phyloP scores from a whole-genome alignment of 169 alveolate genomes.

The Miamiensis avidus region DNA sequence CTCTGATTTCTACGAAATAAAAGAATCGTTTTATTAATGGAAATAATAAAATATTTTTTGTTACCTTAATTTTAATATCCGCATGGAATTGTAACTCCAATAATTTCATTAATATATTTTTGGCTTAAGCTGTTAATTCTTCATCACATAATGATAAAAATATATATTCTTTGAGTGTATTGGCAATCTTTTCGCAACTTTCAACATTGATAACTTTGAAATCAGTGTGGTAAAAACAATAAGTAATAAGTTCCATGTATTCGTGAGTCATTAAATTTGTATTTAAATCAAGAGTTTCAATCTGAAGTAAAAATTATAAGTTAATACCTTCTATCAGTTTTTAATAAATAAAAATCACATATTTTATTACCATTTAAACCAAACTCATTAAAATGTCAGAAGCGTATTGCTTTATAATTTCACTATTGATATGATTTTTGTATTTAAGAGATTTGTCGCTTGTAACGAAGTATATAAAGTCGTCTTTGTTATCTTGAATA shows the following conservation, averaged over 20 bases:
- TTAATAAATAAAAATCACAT: no score
- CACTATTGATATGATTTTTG: conserved; percentile 24
- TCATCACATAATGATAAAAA: conserved; percentile 35
- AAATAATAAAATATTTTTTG: not conserved
- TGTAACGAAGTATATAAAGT: conserved; percentile 13
- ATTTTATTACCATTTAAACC: conserved; percentile 11
- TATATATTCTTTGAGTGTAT: conserved; percentile 33
- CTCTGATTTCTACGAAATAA: not conserved
- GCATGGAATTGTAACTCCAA: conserved; percentile 31
- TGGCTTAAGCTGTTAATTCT: conserved; percentile 1
- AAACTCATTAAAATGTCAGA: conserved; percentile 15
- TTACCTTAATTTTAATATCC: conserved; percentile 25
- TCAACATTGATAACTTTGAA: conserved; percentile 42
- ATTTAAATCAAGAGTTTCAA: conserved; percentile 1
- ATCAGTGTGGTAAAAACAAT: conserved; percentile 38
- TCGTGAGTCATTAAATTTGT: conserved; percentile 23
- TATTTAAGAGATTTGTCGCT: conserved; percentile 33
- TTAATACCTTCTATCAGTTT: not conserved
- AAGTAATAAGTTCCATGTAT: conserved; percentile 32
- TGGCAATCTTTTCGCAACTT: conserved; percentile 44
- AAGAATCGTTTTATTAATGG: no score
- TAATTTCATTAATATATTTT: conserved; percentile 13
- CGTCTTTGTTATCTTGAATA: conserved; percentile 30
- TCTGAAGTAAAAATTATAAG: not conserved
- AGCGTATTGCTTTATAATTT: conserved; percentile 17